Percentiles rank a stretch among this genome's conserved stretches.
Conservation (phyloP, 2,329 filamentous ascomycete genomes). For the Xylaria sp. region DNA sequence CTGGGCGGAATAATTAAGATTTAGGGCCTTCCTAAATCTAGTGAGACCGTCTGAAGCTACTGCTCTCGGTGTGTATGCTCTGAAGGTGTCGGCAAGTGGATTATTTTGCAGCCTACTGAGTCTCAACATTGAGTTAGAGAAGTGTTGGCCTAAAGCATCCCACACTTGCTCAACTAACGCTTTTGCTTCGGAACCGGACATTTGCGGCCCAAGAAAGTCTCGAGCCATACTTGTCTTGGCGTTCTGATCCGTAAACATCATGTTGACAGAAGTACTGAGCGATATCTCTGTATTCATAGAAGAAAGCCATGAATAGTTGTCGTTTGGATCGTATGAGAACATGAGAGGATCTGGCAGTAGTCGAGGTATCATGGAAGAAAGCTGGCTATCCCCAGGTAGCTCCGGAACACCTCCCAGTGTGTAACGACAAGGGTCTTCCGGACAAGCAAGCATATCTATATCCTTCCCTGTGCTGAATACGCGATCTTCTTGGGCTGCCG, state of each 20-base stretch:
- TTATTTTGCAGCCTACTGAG: constrained; percentile 55
- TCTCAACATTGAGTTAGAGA: constrained; percentile 57
- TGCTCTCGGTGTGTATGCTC: constrained; percentile 51
- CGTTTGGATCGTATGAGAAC: constrained; percentile 51
- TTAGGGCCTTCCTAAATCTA: constrained; percentile 54
- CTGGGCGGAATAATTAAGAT: constrained; percentile 49
- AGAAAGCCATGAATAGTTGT: constrained; percentile 49
- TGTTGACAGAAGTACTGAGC: constrained; percentile 51
- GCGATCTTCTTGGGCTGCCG: constrained; percentile 44
- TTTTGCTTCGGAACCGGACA: constrained; percentile 49
- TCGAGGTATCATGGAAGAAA: constrained; percentile 48
- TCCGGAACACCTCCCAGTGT: constrained; percentile 51
- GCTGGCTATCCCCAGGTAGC: constrained; percentile 56
- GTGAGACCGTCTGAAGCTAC: constrained; percentile 57
- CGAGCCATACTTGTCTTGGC: constrained; percentile 38
- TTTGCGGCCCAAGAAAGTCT: constrained; percentile 38
- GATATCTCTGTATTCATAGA: constrained; percentile 50
- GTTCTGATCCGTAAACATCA: constrained; percentile 50
- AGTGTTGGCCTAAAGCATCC: constrained; percentile 59
- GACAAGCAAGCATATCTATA: constrained; percentile 40
- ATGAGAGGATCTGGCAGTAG: constrained; percentile 51
- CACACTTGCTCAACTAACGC: constrained; percentile 57
- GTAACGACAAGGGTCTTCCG: constrained; percentile 45
- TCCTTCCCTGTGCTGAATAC: constrained; percentile 42
- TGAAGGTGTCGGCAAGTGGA: constrained; percentile 55